These are phyloP conservation scores for Talaromyces stipitatus DNA, from an alignment of 495 filamentous ascomycete species.

Conservation along the genomic window DNA sequence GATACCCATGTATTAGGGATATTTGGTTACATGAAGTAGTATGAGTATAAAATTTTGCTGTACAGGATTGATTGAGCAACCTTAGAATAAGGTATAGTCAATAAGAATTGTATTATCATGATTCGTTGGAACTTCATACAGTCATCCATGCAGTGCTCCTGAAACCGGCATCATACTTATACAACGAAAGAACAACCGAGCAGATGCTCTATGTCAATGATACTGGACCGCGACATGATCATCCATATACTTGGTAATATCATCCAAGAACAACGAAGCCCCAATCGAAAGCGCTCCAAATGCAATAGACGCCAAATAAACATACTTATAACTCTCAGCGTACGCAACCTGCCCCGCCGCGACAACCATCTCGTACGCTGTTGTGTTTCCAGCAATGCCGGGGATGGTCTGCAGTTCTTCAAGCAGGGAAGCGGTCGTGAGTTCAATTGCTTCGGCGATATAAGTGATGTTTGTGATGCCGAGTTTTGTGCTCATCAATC, in stretches of 20 bases:
- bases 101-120: neutral
- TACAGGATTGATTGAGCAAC: neutral
- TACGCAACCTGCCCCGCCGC: conserved; percentile 55
- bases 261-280: conserved; percentile 54
- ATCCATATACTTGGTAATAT: conserved; percentile 60
- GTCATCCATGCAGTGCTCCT: neutral
- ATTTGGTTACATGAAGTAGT: neutral
- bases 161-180: neutral
- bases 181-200: neutral
- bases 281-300: conserved; percentile 59
- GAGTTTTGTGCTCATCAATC: conserved; percentile 41
- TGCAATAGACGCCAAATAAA: conserved; percentile 60
- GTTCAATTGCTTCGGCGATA: conserved; percentile 41
- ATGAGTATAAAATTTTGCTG: neutral
- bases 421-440: conserved; percentile 50
- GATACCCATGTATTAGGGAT: neutral
- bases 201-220: conserved; percentile 13
- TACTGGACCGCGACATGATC: conserved; percentile 63
- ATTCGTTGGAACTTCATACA: neutral
- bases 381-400: conserved; percentile 46
- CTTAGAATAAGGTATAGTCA: neutral
- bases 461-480: conserved; percentile 42
- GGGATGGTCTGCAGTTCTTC: conserved; percentile 45
- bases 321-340: conserved; percentile 56
- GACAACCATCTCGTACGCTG: conserved; percentile 50